Base-by-base conservation (phyloP, 306 rosid species). In the Ormosia emarginata region DNA sequence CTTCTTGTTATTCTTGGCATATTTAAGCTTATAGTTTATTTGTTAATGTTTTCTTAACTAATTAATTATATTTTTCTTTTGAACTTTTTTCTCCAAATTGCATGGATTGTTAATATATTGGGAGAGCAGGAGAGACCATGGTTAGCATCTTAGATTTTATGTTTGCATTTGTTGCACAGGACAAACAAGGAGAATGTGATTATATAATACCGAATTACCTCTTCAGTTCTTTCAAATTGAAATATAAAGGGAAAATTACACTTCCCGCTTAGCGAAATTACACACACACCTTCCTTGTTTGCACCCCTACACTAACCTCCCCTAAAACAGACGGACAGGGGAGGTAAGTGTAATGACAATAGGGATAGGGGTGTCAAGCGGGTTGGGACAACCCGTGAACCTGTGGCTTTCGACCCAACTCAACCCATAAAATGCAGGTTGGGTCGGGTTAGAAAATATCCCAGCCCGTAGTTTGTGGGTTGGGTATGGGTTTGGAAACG, bases 41-140 rank as follows among this genome's bases (percentile, higher is more conserved):
- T 76, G 24, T 59, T 39, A 52, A 50, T 67, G 43, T 81, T 75
- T 75, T 61, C 67, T 68, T 74, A 30, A 30, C 32, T 47, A 18
- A 18, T 34, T 69, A 7, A 29, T 71, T 70, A 1, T 52, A 29
- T 8, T 37, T 2, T 44, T 59, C 15, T 39, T 75, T 66, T 39
- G 8, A 55, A 79, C 10, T 17, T 44, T 85, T 67, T 65, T 30
- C 79, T 44, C 83, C 33, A 36, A 64, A 70, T 57, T 76, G 44
- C 64, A 36, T 52, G 67, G 4, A 6, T 46, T 32, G 37, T 41
- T 65, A 65, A 36, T 72, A 52, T 71, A 53, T n/a, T 55, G 53
- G 11, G 59, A 34, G 76, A 55, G 59, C 73, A 77, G 64, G 72
- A 50, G 43, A 61, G 59, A 73, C 58, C 47, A 59, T 15, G 15